These are phyloP conservation scores for Xylaria sp. DNA, from an alignment of 2,329 filamentous ascomycete genomes.

Conservation along the genomic window DNA sequence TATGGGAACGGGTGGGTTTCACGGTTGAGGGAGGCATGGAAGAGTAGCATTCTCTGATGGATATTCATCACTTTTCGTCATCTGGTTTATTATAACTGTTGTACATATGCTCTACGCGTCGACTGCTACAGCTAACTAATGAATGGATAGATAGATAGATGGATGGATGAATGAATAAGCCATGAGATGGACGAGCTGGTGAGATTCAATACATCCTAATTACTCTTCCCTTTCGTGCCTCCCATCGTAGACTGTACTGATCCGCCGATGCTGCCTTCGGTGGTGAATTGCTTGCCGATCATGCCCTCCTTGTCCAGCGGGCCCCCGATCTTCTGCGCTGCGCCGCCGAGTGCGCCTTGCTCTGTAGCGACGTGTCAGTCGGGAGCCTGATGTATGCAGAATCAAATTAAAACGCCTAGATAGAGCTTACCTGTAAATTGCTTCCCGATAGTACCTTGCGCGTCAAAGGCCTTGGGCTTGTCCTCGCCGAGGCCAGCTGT, in stretches of 20 bases:
- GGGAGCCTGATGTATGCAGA: not conserved
- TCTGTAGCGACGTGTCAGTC: constrained; percentile 45
- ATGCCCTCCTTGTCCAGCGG: constrained; percentile 62
- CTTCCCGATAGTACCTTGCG: constrained; percentile 63
- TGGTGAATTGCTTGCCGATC: constrained; percentile 67
- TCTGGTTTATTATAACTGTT: not conserved
- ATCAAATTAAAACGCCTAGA: no score
- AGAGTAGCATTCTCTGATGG: not conserved
- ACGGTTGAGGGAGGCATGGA: not conserved
- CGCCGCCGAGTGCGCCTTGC: constrained; percentile 62
- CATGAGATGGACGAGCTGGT: no score
- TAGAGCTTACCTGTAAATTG: constrained; percentile 62
- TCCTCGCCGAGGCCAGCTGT: constrained; percentile 48
- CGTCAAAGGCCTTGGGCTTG: constrained; percentile 59
- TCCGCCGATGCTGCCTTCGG: constrained; percentile 64
- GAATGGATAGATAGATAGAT: not conserved
- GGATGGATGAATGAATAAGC: not conserved
- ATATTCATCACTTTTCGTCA: not conserved
- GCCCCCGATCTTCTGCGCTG: constrained; percentile 62
- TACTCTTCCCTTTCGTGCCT: constrained; percentile 52
- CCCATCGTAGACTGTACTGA: constrained; percentile 61
- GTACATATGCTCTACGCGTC: constrained; percentile 5
- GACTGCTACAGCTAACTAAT: not conserved
- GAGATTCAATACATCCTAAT: constrained; percentile 39
- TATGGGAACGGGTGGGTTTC: not conserved